Evolutionary conservation across 2,329 filamentous ascomycete genomes (phyloP).

Genomic region (Aureobasidium sp.): DNA sequence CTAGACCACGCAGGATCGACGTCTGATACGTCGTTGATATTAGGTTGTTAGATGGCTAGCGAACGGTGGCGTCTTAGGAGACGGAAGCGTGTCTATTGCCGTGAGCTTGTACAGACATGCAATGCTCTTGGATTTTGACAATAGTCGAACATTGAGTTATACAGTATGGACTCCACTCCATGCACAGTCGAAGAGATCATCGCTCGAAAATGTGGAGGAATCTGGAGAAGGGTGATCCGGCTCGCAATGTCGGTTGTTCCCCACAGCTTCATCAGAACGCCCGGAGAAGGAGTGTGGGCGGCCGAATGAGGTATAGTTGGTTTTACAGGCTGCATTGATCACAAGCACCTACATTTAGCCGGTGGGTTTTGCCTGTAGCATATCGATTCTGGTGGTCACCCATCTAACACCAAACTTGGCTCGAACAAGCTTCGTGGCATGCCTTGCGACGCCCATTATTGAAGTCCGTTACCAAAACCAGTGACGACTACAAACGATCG

Average conservation of each 20-base stretch:
- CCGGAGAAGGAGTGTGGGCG: not conserved
- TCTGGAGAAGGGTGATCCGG: constrained; percentile 1
- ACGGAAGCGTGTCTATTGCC: not conserved
- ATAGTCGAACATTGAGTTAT: not conserved
- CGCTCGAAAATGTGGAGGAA: constrained; percentile 4
- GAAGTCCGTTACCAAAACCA: not conserved
- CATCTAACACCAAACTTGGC: not conserved
- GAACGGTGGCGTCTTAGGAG: not conserved
- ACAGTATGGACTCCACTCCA: not conserved
- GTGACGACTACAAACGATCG: not conserved
- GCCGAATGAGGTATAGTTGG: not conserved
- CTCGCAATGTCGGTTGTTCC: not conserved
- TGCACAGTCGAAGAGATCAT: not conserved
- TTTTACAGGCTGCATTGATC: constrained; percentile 1
- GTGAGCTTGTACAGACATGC: not conserved
- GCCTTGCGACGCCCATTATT: not conserved
- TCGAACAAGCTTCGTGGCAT: constrained; percentile 7
- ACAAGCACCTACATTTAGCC: not conserved
- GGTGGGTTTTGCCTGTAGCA: constrained; percentile 4
- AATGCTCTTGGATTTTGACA: not conserved
- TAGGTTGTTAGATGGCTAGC: constrained; percentile 1
- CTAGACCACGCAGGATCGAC: not conserved
- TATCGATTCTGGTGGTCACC: not conserved
- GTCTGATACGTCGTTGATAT: not conserved
- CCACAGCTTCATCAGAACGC: constrained; percentile 1